Base-by-base conservation (phyloP, 805 yeast genomes). In the Isabelozyma gotoi region DNA sequence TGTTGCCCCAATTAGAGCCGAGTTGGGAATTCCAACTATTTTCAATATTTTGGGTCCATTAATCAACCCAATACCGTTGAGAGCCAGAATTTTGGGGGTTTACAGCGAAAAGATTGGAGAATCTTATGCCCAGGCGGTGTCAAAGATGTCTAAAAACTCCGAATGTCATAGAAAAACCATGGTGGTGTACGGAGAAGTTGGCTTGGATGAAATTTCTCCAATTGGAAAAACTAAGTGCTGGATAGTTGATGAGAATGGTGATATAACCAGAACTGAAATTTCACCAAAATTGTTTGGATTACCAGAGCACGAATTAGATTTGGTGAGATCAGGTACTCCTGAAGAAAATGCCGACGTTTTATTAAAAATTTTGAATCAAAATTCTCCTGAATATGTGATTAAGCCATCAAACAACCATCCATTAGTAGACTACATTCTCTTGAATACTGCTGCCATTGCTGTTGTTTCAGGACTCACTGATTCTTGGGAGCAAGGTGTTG, bases 31-130 rank as follows among this genome's bases (percentile, higher is more conserved):
- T 8, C 98, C 98, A 2, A 85, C 98, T 1, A 88, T 94, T 18
- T 94, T 94, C 76, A 94, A 94, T 63, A 83, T 94, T 10, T 68
- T 94, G 46, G 99, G 99, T 0, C 99, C 99, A 1, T 68, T 94
- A 47, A 71, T 94, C 49, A 95, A 94, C 69, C 99, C 99, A 3
- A 88, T 88, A 7, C 90, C 90, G 2, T 63, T 81, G 34, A 76
- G 77, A 48, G 86, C 94, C 4, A 76, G 98, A 50, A 82, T 94
- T 12, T 73, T 94, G 36, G 99, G 99, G 36, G 99, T 94, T 2
- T 89, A 87, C 64, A 74, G 89, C 15, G 86, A 86, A 51, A 68
- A 68, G 6, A 65, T 94, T 49, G 99, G 98, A 4, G 80, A 76
- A 47, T 84, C 86, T 8, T 94, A 86, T 56, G 97, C 97, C 4